Evolutionary conservation across 306 rosid genomes (phyloP).

Genomic region (Vigna angularis): DNA sequence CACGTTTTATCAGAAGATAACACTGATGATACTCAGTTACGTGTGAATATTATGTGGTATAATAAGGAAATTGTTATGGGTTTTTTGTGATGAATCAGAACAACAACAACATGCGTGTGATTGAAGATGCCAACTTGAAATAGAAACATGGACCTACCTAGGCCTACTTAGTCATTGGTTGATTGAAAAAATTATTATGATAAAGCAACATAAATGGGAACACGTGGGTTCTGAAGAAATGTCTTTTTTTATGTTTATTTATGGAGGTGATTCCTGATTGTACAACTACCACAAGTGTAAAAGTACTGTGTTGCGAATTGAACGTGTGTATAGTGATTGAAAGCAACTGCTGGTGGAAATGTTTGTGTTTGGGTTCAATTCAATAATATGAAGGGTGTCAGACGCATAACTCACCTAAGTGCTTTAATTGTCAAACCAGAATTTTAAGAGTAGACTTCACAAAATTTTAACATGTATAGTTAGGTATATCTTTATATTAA

Average conservation of each 20-base stretch:
- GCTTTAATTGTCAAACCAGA: background rate
- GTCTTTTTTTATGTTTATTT: slow-evolving; percentile 25
- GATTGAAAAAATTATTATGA: background rate
- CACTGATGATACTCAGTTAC: background rate
- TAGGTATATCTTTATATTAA: background rate
- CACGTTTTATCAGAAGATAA: background rate
- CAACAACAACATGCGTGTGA: slow-evolving; percentile 42
- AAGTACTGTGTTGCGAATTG: background rate
- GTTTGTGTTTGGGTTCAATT: background rate
- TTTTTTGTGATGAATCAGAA: slow-evolving; percentile 13
- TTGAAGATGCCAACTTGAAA: slow-evolving; percentile 40
- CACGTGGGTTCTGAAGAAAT: slow-evolving; percentile 28
- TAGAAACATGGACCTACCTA: slow-evolving; percentile 46
- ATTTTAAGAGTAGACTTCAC: background rate
- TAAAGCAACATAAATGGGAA: slow-evolving; percentile 19
- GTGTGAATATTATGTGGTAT: background rate
- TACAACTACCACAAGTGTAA: slow-evolving; percentile 13
- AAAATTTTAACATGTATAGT: background rate
- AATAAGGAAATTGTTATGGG: background rate
- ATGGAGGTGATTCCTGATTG: slow-evolving; percentile 3
- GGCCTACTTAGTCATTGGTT: slow-evolving; percentile 26
- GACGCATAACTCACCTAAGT: background rate
- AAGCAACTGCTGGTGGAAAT: slow-evolving; percentile 36
- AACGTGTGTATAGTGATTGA: slow-evolving; percentile 45
- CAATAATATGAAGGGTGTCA: slow-evolving; percentile 10